Evolutionary conservation across 2,329 filamentous ascomycete species (phyloP).

Genomic region (Hymenoscyphus infarciens): DNA sequence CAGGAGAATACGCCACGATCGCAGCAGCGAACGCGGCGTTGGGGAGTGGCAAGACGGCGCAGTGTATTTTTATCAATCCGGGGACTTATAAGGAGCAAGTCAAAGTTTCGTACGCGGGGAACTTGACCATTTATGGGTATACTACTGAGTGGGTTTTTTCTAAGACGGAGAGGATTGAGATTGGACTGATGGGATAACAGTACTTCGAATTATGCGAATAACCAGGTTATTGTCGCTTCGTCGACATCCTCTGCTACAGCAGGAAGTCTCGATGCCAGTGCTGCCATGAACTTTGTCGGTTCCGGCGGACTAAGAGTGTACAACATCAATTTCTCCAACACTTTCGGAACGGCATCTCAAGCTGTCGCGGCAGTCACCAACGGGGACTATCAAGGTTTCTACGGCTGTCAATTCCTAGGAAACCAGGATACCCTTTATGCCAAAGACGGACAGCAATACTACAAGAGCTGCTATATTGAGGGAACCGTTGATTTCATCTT

Average conservation of each 20-base stretch:
- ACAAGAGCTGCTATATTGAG: constrained; percentile 50
- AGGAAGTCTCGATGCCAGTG: constrained; percentile 37
- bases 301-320: constrained; percentile 45
- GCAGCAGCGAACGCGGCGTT: constrained; percentile 14
- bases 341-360: constrained; percentile 42
- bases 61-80: constrained; percentile 38
- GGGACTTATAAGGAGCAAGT: constrained; percentile 43
- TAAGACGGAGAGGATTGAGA: background rate
- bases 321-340: constrained; percentile 53
- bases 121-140: constrained; percentile 45
- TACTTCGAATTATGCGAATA: constrained; percentile 17
- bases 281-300: constrained; percentile 47
- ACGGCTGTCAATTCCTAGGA: constrained; percentile 49
- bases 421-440: constrained; percentile 51
- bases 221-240: constrained; percentile 18
- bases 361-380: constrained; percentile 51
- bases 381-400: constrained; percentile 47
- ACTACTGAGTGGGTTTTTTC: constrained; percentile 37
- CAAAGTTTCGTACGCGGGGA: constrained; percentile 39
- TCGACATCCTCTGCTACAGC: constrained; percentile 13
- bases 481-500: constrained; percentile 58
- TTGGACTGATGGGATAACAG: constrained; percentile 7
- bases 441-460: constrained; percentile 49
- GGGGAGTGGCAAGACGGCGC: constrained; percentile 12
- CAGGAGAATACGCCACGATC: constrained; percentile 16